Base-by-base conservation (phyloP, 164 flowering plant genomes). In the Dillenia turbinata region DNA sequence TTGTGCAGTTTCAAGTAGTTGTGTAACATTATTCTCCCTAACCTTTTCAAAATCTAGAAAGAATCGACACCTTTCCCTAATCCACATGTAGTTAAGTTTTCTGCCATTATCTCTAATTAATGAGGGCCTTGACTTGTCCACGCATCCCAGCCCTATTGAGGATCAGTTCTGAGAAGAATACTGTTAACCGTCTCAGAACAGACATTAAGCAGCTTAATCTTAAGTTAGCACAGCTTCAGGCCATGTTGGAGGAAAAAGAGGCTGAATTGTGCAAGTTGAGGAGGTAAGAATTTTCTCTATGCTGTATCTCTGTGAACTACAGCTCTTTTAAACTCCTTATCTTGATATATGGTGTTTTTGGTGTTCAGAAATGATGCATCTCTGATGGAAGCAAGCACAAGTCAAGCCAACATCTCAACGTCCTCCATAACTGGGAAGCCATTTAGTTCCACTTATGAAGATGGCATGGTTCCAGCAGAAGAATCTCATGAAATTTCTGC, bases 101-200 rank as follows among this genome's bases (percentile, higher is more conserved):
- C 7, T 33, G 40, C 7, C 40, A 33, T 33, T 33, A 5, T 33
- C 6, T 5, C 40, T 33, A 33, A 33, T 33, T 33, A 33, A 33
- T 33, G 40, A 33, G 40, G 52, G 74, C 89, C 93, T 87, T 92
- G 66, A 85, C 86, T 69, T 70, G 59, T 56, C 56, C 69, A 93
- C 96, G 94, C 64, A 74, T 85, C 66, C 98, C 97, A 72, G 78
- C 90, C 63, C 75, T 93, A 44, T 77, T 93, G 74, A 90, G 84
- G 77, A 83, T 93, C 70, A 81, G 94, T 77, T 77, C 86, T 65
- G 97, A 93, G 67, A 84, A 79, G 79, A 72, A 73, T 67, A 84
- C 89, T 16, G 76, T 85, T 52, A 83, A 74, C 73, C 85, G 67
- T 63, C 92, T 93, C 57, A 87, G 81, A 70, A 87, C 79, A 66